These are phyloP conservation scores for Linnemannia zychae DNA, from an alignment of 192 early-diverging fungal genomes.

Conservation along the genomic window DNA sequence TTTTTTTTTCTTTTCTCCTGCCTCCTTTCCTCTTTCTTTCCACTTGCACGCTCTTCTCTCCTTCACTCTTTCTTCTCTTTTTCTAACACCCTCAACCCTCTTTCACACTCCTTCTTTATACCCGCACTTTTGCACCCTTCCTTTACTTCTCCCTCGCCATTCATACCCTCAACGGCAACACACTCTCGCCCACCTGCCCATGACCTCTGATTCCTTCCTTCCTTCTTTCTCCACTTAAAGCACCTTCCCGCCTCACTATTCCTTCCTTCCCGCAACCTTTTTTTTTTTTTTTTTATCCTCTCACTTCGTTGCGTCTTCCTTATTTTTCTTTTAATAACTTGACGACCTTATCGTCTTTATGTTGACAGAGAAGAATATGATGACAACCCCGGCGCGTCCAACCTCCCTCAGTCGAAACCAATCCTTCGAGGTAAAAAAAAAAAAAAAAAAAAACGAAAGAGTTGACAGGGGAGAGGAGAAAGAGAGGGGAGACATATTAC, in stretches of 20 bases:
- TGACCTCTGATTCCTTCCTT: not conserved
- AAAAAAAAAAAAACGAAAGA: no score
- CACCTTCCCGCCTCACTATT: not conserved
- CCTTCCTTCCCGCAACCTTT: not conserved
- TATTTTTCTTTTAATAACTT: not conserved
- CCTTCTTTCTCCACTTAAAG: not conserved
- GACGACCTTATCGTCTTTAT: constrained; percentile 21
- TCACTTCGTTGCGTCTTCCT: not conserved
- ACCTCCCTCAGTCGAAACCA: constrained; percentile 33
- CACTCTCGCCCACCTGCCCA: not conserved
- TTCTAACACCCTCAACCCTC: not conserved
- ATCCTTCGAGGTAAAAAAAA: constrained; percentile 39
- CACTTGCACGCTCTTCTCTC: not conserved
- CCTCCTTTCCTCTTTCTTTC: not conserved
- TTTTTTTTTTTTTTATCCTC: not conserved
- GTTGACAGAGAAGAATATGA: constrained; percentile 38
- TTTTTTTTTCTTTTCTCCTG: not conserved
- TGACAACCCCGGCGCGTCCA: constrained; percentile 32
- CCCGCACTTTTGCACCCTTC: not conserved
- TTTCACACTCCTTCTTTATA: not conserved
- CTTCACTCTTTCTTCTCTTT: not conserved
- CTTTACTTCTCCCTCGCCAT: not conserved
- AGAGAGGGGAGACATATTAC: not conserved
- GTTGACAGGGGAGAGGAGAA: not conserved
- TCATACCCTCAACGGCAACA: not conserved